Evolutionary conservation across 805 yeast genomes (phyloP).

Genomic region (Metschnikowia continentalis): DNA sequence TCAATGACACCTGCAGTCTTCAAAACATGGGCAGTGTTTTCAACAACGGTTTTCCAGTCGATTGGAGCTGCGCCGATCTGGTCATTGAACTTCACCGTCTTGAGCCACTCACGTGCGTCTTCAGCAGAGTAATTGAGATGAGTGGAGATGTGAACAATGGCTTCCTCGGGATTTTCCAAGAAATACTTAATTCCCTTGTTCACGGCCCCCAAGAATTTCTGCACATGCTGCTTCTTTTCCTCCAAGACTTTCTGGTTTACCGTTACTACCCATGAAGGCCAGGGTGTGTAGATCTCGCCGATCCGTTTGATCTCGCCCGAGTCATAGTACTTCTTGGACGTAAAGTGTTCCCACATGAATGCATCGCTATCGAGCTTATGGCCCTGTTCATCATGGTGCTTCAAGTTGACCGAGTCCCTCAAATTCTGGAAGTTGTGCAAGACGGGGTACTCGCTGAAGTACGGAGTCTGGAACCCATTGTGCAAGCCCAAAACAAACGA

Average conservation of each 20-base stretch:
- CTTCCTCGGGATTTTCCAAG: slow-evolving; percentile 55
- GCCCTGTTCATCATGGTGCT: slow-evolving; percentile 29
- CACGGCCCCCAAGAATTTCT: slow-evolving; percentile 49
- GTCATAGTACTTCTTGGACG: slow-evolving; percentile 82
- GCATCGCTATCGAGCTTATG: slow-evolving; percentile 55
- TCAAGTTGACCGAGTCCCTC: slow-evolving; percentile 71
- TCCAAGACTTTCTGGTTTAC: slow-evolving; percentile 41
- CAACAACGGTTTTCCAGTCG: slow-evolving; percentile 48
- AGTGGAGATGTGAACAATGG: slow-evolving; percentile 57
- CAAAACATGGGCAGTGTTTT: slow-evolving; percentile 54
- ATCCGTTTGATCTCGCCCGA: slow-evolving; percentile 71
- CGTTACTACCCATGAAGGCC: slow-evolving; percentile 92
- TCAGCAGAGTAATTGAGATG: slow-evolving; percentile 71
- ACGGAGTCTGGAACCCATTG: slow-evolving; percentile 49
- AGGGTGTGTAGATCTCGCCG: slow-evolving; percentile 89
- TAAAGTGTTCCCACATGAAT: slow-evolving; percentile 95
- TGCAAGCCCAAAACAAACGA: slow-evolving; percentile 74
- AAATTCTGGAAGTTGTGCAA: slow-evolving; percentile 68
- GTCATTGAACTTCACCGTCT: slow-evolving; percentile 64
- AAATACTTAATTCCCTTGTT: slow-evolving; percentile 69
- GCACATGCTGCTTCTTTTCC: slow-evolving; percentile 19
- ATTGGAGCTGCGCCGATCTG: slow-evolving; percentile 33
- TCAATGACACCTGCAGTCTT: slow-evolving; percentile 59
- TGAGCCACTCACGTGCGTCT: slow-evolving; percentile 79
- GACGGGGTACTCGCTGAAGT: slow-evolving; percentile 50